Evolutionary conservation across 1,284 basidiomycete species (phyloP), one percentile per base, ranked within the genome.

Genomic region (Cutaneotrichosporon cavernicola): DNA sequence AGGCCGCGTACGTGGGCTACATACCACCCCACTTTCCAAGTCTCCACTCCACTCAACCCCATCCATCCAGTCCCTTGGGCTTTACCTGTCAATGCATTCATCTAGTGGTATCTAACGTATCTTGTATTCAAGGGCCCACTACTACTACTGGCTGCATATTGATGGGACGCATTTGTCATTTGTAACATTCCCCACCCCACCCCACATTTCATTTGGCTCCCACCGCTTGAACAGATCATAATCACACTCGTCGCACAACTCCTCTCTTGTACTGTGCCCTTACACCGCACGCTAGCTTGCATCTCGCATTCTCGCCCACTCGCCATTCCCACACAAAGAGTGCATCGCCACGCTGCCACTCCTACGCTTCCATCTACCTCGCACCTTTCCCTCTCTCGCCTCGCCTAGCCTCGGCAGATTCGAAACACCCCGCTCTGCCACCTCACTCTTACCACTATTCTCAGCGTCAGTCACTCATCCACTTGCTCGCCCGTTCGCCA

Each of bases 371-470:
- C 43, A n/a, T 18, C 18, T 46, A 4, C 43, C 1, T 9, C 16
- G 7, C 43, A n/a, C 43, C 43, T 8, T 18, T 7, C 43, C 43
- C 43, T 18, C 18, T 18, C 43, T 46, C 43, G 43, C 43, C 16
- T 46, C 43, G 43, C 40, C 40, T 43, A 46, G 18, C 43, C 43
- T 46, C 43, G 43, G 43, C 43, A 46, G 43, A 46, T 46, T 46
- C 18, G 43, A 46, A n/a, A n/a, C 43, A 18, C 43, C 5, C 43
- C 43, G 18, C 43, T n/a, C 3, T 18, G 43, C 43, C 16, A 46
- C 43, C 14, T 6, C 5, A 3, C 43, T n/a, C 43, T 46, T 46
- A 16, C 7, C 43, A 46, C 43, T n/a, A 16, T 46, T 46, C 43
- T 16, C 43, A 46, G 18, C 43, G 18, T 46, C 43, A 46, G 43